Conservation (phyloP, 441 rosid genomes). For the Raphanus hybrid region DNA sequence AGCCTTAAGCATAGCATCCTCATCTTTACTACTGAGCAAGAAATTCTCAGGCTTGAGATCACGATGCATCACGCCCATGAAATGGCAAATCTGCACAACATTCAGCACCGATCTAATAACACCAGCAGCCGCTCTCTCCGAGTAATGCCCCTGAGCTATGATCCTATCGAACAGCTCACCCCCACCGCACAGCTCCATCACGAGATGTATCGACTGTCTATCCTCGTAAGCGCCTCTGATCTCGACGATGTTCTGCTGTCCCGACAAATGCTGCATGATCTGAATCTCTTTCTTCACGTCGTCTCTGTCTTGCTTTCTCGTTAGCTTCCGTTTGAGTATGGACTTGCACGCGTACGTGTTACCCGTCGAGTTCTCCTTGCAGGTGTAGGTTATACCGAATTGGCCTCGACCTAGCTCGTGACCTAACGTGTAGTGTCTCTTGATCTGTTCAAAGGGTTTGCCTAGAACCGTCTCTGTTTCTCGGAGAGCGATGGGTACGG, state of each 20-base stretch:
- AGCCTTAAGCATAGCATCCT: constrained; percentile 69
- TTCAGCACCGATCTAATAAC: constrained; percentile 66
- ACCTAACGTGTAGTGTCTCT: constrained; percentile 57
- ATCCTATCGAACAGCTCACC: constrained; percentile 91
- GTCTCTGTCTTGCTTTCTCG: constrained; percentile 5
- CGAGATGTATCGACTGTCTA: constrained; percentile 72
- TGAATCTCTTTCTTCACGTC: constrained; percentile 1
- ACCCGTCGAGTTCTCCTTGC: background rate
- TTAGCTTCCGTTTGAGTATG: background rate
- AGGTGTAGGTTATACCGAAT: background rate
- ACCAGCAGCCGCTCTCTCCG: constrained; percentile 81
- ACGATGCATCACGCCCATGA: constrained; percentile 91
- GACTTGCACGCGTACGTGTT: constrained; percentile 9
- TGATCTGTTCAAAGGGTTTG: constrained; percentile 76
- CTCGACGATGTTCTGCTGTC: constrained; percentile 68
- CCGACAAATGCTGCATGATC: constrained; percentile 1
- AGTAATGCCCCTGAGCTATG: constrained; percentile 57
- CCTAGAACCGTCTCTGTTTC: constrained; percentile 60
- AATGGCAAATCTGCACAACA: constrained; percentile 86
- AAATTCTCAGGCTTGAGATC: constrained; percentile 94
- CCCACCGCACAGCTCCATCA: constrained; percentile 86
- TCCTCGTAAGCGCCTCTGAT: constrained; percentile 83
- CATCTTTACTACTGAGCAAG: constrained; percentile 68
- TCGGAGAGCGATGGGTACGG: constrained; percentile 39
- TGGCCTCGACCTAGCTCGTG: constrained; percentile 33